Percentiles rank a stretch among this genome's conserved stretches.
These are phyloP conservation scores for Brettanomyces naardenensis DNA, from an alignment of 805 yeast species.

Conservation along the genomic window DNA sequence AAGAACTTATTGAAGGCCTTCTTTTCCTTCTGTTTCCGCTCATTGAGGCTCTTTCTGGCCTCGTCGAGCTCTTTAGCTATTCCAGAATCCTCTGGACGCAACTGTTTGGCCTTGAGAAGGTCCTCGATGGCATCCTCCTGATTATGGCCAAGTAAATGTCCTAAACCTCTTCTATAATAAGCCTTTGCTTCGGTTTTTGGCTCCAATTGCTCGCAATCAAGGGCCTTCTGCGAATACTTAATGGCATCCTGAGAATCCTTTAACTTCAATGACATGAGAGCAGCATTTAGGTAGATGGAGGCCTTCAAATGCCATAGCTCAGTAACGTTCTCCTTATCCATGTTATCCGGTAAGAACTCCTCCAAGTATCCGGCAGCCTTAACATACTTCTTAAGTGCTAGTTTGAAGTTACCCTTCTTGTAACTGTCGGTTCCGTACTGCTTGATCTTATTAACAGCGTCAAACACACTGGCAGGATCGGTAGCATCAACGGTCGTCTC, in stretches of 20 bases:
- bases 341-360: constrained; percentile 68
- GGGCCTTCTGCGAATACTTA: constrained; percentile 55
- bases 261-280: constrained; percentile 65
- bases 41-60: constrained; percentile 43
- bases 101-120: constrained; percentile 54
- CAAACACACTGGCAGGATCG: constrained; percentile 57
- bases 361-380: constrained; percentile 66
- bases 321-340: constrained; percentile 45
- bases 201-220: constrained; percentile 50
- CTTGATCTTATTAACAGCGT: constrained; percentile 59
- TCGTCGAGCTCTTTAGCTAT: constrained; percentile 57
- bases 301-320: constrained; percentile 47
- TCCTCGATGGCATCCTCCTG: constrained; percentile 63
- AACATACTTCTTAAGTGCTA: constrained; percentile 59
- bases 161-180: constrained; percentile 76
- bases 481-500: constrained; percentile 57
- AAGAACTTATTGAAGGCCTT: constrained; percentile 72
- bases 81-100: constrained; percentile 67
- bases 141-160: constrained; percentile 53
- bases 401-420: constrained; percentile 50
- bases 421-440: constrained; percentile 70
- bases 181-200: constrained; percentile 79
- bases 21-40: constrained; percentile 59
- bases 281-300: constrained; percentile 62
- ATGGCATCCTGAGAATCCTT: constrained; percentile 47